Evolutionary conservation across 495 filamentous ascomycete genomes (phyloP), one percentile per base, ranked within the genome.

Genomic region (Penicillium roqueforti): DNA sequence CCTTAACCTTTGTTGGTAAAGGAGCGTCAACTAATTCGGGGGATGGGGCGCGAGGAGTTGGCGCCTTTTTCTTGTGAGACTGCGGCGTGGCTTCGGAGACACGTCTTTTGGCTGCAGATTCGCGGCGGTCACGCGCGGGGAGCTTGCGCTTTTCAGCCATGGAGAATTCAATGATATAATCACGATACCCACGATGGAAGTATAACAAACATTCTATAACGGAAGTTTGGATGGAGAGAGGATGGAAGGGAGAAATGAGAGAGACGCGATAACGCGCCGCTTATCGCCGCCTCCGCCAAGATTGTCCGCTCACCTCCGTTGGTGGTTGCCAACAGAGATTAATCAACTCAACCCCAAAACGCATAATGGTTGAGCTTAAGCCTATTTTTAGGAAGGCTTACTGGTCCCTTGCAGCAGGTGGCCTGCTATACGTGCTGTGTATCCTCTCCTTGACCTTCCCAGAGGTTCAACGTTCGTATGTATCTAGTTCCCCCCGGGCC

Each of bases 1-100:
- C 85, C 53, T 76, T 76, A 22, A 85, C 63, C 54, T 80, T 87
- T 6, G 83, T 79, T 10, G 92, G 81, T 44, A 87, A 72, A 26
- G 80, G 80, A 25, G 82, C 74, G 32, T 77, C 72, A 31, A 76
- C 65, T n/a, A 71, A 59, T 54, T 75, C 70, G 1, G 66, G 63
- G 1, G 62, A 59, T 46, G 66, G 66, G 6, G 55, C 59, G 14
- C 67, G 61, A 41, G 74, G 73, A n/a, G 68, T 73, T 26, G 72
- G 66, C 16, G 67, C 65, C 58, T 72, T 75, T 54, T 68, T 72
- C 58, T 63, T 76, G 28, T 63, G 59, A 41, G 65, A 59, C 45
- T 67, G 67, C 32, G 67, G 60, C 20, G 56, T 51, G 39, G 74
- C 69, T 68, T 75, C 73, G 66, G 76, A 75, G 57, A 64, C 73